Conservation (phyloP, 2,329 filamentous ascomycete genomes). For the Curvularia sp. region DNA sequence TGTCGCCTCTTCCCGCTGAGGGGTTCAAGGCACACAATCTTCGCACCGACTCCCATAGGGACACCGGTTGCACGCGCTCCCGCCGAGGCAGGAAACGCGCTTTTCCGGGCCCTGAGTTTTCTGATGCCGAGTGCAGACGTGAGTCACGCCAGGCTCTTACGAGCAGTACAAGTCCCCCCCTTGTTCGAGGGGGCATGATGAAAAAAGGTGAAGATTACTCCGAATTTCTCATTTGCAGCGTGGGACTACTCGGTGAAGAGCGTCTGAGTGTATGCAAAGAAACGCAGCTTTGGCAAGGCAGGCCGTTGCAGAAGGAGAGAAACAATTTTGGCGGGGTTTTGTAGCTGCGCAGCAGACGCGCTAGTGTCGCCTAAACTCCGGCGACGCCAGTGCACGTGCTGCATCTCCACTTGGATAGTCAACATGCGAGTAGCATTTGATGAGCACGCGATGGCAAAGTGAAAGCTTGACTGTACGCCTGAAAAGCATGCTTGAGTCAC, state of each 20-base stretch:
- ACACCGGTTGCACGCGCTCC: conserved; percentile 45
- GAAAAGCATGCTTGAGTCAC: conserved; percentile 33
- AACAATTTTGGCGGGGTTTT: conserved; percentile 50
- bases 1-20: conserved; percentile 60
- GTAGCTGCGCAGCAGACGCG: conserved; percentile 36
- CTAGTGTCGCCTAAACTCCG: conserved; percentile 29
- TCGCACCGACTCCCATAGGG: conserved; percentile 93
- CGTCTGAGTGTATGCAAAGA: conserved; percentile 85
- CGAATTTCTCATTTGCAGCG: conserved; percentile 95
- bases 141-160: conserved; percentile 86
- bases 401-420: neutral
- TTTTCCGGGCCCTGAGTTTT: conserved; percentile 72
- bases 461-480: conserved; percentile 22
- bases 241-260: conserved; percentile 41
- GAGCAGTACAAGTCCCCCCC: conserved; percentile 70
- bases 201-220: conserved; percentile 82
- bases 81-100: conserved; percentile 32
- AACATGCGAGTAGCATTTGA: neutral
- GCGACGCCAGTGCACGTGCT: conserved; percentile 10
- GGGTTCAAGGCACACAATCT: conserved; percentile 79
- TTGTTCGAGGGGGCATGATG: conserved; percentile 47
- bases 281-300: conserved; percentile 92
- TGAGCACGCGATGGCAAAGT: neutral
- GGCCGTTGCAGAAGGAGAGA: conserved; percentile 67
- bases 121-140: conserved; percentile 89